These are phyloP conservation scores for Angophora floribunda DNA, from an alignment of 345 rosid species.

Conservation along the genomic window DNA sequence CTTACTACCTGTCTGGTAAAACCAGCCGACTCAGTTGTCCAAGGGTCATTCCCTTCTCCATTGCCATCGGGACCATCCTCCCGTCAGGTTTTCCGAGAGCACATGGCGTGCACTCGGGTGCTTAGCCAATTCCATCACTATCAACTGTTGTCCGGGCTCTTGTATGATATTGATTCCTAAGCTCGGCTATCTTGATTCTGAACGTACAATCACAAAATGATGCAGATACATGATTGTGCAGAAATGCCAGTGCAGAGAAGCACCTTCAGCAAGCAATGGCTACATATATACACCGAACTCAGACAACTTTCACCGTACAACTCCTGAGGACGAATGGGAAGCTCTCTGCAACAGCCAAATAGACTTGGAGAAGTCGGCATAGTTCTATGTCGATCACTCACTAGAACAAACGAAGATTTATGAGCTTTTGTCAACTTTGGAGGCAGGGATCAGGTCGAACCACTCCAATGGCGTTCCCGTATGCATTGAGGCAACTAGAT, in stretches of 20 bases:
- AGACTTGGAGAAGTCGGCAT: background rate
- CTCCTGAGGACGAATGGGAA: background rate
- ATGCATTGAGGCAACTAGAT: conserved; percentile 20
- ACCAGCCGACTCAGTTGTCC: background rate
- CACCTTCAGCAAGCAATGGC: background rate
- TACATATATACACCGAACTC: background rate
- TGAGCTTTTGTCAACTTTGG: background rate
- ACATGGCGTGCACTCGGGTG: background rate
- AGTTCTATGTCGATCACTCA: background rate
- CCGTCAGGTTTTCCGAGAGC: background rate
- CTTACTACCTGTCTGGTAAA: background rate
- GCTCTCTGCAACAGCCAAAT: background rate
- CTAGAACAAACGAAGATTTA: background rate
- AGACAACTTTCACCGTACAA: background rate
- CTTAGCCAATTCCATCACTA: background rate
- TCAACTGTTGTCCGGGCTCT: background rate
- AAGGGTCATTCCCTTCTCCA: background rate
- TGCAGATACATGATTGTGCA: background rate
- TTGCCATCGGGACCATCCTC: background rate
- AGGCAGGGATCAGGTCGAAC: conserved; percentile 1
- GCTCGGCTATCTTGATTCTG: background rate
- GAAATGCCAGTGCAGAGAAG: background rate
- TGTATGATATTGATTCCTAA: background rate
- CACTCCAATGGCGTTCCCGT: conserved; percentile 6
- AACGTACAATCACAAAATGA: background rate